Conservation (phyloP, 129 eudicot species). For the Smallanthus sonchifolius region DNA sequence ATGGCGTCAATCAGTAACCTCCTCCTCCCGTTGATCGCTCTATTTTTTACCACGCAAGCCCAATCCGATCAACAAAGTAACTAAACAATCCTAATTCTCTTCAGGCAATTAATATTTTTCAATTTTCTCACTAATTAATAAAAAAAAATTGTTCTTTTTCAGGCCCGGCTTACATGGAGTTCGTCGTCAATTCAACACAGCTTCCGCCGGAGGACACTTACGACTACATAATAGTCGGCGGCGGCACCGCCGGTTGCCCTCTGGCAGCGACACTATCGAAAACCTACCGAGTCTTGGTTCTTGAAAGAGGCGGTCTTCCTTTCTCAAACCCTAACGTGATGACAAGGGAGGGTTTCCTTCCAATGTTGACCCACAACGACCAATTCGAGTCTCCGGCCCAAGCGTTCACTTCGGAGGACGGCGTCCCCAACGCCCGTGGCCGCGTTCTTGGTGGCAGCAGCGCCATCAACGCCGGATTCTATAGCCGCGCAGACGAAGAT, state of each 20-base stretch:
- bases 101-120: not conserved
- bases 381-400: constrained; percentile 64
- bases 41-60: not conserved
- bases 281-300: constrained; percentile 45
- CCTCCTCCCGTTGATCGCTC: constrained; percentile 6
- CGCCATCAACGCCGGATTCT: constrained; percentile 81
- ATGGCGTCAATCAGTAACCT: constrained; percentile 24
- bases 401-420: constrained; percentile 72
- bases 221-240: constrained; percentile 82
- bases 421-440: constrained; percentile 86
- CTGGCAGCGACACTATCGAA: constrained; percentile 73
- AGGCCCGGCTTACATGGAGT: constrained; percentile 61
- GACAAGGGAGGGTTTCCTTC: constrained; percentile 63
- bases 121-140: not conserved
- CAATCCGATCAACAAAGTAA: constrained; percentile 30
- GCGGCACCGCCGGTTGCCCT: constrained; percentile 90
- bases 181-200: constrained; percentile 61
- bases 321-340: constrained; percentile 52
- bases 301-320: constrained; percentile 75
- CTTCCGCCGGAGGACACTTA: constrained; percentile 56
- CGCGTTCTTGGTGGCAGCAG: constrained; percentile 95
- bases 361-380: constrained; percentile 43
- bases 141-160: not conserved
- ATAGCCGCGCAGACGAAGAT: constrained; percentile 62
- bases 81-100: not conserved